Evolutionary conservation across 805 yeast genomes (phyloP).

Genomic region (Nakazawaea anatomiae): DNA sequence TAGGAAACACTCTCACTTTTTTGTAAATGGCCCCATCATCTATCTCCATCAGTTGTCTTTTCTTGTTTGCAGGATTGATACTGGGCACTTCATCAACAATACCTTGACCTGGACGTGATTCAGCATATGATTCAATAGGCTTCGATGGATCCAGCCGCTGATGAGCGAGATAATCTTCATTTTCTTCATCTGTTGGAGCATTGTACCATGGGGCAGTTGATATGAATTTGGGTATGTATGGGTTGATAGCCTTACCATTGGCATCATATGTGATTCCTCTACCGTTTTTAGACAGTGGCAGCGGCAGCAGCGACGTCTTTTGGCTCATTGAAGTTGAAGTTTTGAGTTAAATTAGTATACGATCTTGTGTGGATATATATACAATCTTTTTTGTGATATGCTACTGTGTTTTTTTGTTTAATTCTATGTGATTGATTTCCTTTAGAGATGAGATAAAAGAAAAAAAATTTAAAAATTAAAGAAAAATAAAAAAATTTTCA

Average conservation of each 20-base stretch:
- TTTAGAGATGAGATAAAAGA: neutral
- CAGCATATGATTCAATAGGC: constrained; percentile 39
- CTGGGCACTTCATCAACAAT: constrained; percentile 38
- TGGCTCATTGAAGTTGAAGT: too few relatives aligned
- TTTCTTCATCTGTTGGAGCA: constrained; percentile 15
- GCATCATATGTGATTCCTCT: constrained; percentile 23
- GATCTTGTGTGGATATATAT: too few relatives aligned
- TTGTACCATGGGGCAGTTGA: constrained; percentile 36
- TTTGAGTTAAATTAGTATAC: too few relatives aligned
- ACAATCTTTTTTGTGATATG: too few relatives aligned
- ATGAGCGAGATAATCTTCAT: constrained; percentile 46
- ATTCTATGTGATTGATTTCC: too few relatives aligned
- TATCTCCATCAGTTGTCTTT: constrained; percentile 5
- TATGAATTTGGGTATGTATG: constrained; percentile 34
- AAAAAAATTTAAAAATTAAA: neutral
- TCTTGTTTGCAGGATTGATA: neutral
- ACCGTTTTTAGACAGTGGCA: neutral
- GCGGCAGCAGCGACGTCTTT: neutral
- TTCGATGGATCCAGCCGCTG: constrained; percentile 41
- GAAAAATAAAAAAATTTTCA: neutral
- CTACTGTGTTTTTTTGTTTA: neutral
- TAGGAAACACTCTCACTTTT: constrained; percentile 14
- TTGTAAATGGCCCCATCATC: constrained; percentile 4
- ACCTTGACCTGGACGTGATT: constrained; percentile 51
- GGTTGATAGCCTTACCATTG: constrained; percentile 28